Percentiles rank a stretch among this genome's conserved stretches.
Conservation (phyloP, 352 stramenopile genomes). For the Phytophthora sp. region DNA sequence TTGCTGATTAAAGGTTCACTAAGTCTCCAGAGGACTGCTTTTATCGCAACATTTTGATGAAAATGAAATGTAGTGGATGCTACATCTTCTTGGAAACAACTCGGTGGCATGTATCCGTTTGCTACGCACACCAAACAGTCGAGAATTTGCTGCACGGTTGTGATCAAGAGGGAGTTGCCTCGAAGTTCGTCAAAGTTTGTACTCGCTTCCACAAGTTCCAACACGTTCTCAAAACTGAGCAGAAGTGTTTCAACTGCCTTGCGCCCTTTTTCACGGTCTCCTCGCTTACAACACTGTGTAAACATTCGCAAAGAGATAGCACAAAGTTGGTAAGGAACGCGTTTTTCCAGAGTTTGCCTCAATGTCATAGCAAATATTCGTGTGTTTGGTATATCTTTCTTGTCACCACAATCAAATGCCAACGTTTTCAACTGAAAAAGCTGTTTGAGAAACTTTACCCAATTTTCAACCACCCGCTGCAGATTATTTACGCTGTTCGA, state of each 20-base stretch:
- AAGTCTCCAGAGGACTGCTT: constrained; percentile 43
- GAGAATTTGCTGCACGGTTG: constrained; percentile 15
- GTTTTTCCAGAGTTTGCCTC: background rate
- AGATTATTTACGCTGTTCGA: background rate
- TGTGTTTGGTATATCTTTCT: background rate
- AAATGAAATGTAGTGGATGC: background rate
- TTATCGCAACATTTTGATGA: constrained; percentile 9
- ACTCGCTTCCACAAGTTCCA: constrained; percentile 8
- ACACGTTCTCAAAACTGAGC: constrained; percentile 4
- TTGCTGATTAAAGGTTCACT: constrained; percentile 31
- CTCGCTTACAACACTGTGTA: constrained; percentile 7
- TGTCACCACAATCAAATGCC: background rate
- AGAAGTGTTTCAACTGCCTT: constrained; percentile 16
- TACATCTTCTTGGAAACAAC: background rate
- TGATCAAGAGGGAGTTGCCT: constrained; percentile 3
- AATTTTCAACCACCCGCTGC: background rate
- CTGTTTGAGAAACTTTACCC: constrained; percentile 8
- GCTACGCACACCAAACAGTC: constrained; percentile 4
- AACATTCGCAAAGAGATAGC: constrained; percentile 8
- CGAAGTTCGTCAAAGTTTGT: constrained; percentile 12
- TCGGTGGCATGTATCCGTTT: constrained; percentile 12
- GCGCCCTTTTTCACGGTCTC: constrained; percentile 5
- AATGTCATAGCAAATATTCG: constrained; percentile 6
- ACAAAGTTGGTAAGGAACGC: constrained; percentile 17
- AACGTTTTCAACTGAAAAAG: constrained; percentile 12